Conservation (phyloP, 352 stramenopile genomes). For the Phytophthora tubulina region DNA sequence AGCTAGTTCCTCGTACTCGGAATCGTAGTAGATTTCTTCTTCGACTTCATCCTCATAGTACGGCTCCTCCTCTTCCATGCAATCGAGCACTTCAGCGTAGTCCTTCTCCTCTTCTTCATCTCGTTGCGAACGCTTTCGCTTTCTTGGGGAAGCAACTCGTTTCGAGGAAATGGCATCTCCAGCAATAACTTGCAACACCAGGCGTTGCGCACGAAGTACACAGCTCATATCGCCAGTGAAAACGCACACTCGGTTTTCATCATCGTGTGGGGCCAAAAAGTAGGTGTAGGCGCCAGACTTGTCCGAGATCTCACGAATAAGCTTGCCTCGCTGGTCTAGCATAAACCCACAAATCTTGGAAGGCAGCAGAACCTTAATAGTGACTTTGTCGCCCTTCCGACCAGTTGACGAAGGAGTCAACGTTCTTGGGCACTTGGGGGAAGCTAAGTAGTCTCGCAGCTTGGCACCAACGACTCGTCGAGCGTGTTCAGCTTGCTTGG, state of each 20-base stretch:
- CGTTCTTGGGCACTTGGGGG: slow-evolving; percentile 14
- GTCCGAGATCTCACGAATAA: slow-evolving; percentile 66
- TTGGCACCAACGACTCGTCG: slow-evolving; percentile 40
- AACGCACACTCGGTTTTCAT: slow-evolving; percentile 61
- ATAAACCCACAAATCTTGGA: slow-evolving; percentile 56
- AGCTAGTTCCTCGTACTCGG: slow-evolving; percentile 14
- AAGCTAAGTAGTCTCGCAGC: slow-evolving; percentile 55
- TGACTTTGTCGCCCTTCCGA: slow-evolving; percentile 58
- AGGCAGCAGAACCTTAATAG: slow-evolving; percentile 61
- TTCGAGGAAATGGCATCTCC: slow-evolving; percentile 66
- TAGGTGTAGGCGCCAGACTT: slow-evolving; percentile 62
- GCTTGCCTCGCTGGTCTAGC: slow-evolving; percentile 53
- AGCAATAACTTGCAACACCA: slow-evolving; percentile 71
- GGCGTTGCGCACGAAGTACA: slow-evolving; percentile 61
- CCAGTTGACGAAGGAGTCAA: slow-evolving; percentile 28
- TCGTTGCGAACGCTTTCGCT: slow-evolving; percentile 47
- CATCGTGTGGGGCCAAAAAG: slow-evolving; percentile 50
- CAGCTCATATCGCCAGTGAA: slow-evolving; percentile 60
- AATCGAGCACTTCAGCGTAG: slow-evolving; percentile 21
- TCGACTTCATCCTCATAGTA: slow-evolving; percentile 26
- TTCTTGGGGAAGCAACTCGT: slow-evolving; percentile 37
- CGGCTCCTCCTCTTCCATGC: slow-evolving; percentile 23
- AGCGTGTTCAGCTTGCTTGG: slow-evolving; percentile 57
- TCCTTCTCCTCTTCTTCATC: slow-evolving; percentile 27
- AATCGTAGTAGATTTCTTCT: slow-evolving; percentile 24